Base-by-base conservation (phyloP, 495 filamentous ascomycete species). In the Xylaria telfairii region DNA sequence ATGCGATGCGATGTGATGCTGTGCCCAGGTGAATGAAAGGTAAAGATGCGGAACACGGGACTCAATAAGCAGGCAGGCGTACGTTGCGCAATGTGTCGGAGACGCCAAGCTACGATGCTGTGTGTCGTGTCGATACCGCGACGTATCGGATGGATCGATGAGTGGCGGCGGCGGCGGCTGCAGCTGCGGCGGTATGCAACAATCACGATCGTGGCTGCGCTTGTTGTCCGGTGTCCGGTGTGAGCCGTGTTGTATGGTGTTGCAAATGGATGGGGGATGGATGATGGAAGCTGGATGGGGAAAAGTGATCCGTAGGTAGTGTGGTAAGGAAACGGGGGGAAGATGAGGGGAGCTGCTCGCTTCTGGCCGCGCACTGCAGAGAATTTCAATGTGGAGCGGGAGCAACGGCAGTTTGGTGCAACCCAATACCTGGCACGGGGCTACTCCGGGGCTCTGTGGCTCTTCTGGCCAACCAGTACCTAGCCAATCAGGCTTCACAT, bases 311-410 rank as follows among this genome's bases (percentile, higher is more conserved):
- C 30, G 53, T 54, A 15, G 34, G 34, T 37, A 37, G 34, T 37
- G 59, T 46, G 59, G 61, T 37, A 49, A 67, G 24, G 39, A 60
- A 63, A 67, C 32, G 69, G 61, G 64, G 62, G 34, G 28, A n/a
- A 71, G 64, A 61, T 65, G 61, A 67, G 60, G 62, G 63, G 63
- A 71, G 60, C 24, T 49, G 68, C 30, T 51, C 28, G 57, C 49
- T 54, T 61, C 46, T 56, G 46, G 15, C 47, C 44, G 57, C 42
- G 57, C 42, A 44, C 67, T 69, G 68, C 68, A 70, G 68, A 70
- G 68, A 70, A 70, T 70, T 70, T 64, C 44, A 69, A 68, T 49
- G 67, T 46, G 57, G 68, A 34, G 68, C 44, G 67, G 67, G 28
- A 65, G 17, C 44, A 34, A 49, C 62, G 62, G 53, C 54, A 68